Evolutionary conservation across 2,329 filamentous ascomycete genomes (phyloP), one percentile per base, ranked within the genome.

Genomic region (Claviceps africana): DNA sequence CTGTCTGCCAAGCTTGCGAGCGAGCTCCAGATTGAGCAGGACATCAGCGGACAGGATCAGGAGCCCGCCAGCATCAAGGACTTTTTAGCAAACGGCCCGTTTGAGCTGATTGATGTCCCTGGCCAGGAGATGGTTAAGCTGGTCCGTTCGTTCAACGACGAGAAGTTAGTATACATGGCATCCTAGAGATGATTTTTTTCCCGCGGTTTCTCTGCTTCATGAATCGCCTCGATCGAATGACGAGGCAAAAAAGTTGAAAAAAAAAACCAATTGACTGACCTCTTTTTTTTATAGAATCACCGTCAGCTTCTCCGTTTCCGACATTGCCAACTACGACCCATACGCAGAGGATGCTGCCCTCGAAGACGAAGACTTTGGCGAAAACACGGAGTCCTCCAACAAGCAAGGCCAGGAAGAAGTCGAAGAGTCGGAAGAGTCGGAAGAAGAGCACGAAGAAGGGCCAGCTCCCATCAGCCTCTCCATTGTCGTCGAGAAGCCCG

Each of bases 121-220:
- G 93, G 93, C 56, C 79, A 88, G 68, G 87, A 97, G 72, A 88
- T 95, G 60, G 86, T 98, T 59, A 77, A 85, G 63, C 77, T 98
- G 59, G 85, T 82, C 55, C 85, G 90, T 64, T 84, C 79, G 58
- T 91, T 87, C 64, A 86, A 86, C 62, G 83, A 95, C 57, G 93
- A 98, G 75, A 88, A 84, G 88, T 93, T 70, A 70, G 82, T 53
- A 42, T 19, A 33, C 21, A 46, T 31, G 11, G 2, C 17, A 15
- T 17, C 1, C 10, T 7, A 4, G 19, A 35, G 11, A 4, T 2
- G 8, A 21, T 13, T 15, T 13, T 35, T 15, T 35, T 33, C 7
- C 9, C 31, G 13, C 5, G 10, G 7, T 35, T 35, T 11, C 17
- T 13, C 13, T 44, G 21, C 11, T 45, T 3, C 13, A 8, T 17